phyloP scores from a whole-genome alignment of 768 basidiomycete species.

The Sistotremastrum niveocremeum region DNA sequence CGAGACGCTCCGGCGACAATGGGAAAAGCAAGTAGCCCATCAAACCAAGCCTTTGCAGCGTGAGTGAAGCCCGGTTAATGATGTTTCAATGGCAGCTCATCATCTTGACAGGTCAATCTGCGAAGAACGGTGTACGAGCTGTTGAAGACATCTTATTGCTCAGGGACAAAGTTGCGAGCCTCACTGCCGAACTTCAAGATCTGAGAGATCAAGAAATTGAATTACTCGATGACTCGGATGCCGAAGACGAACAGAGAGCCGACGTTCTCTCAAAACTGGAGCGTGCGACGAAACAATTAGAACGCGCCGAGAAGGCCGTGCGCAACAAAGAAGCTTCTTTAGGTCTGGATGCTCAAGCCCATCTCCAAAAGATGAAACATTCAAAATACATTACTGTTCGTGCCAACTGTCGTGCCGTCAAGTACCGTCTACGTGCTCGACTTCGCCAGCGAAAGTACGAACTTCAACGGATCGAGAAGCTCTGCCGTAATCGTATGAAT shows the following conservation, averaged over 20 bases:
- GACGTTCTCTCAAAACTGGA: background rate
- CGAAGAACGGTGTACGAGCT: too few relatives aligned
- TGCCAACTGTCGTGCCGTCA: conserved; percentile 15
- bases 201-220: too few relatives aligned
- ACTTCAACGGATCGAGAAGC: conserved; percentile 10
- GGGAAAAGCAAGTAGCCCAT: conserved; percentile 9
- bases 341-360: conserved; percentile 1
- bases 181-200: too few relatives aligned
- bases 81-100: too few relatives aligned
- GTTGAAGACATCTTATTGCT: too few relatives aligned
- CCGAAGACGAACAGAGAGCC: too few relatives aligned
- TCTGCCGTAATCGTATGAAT: conserved; percentile 8
- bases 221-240: too few relatives aligned
- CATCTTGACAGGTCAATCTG: too few relatives aligned
- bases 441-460: conserved; percentile 17
- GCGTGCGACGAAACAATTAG: background rate
- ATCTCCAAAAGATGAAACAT: conserved; percentile 1
- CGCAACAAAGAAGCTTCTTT: conserved; percentile 3
- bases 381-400: conserved; percentile 9
- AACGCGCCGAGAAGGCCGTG: background rate
- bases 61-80: too few relatives aligned
- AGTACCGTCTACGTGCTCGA: conserved; percentile 10
- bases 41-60: conserved; percentile 10
- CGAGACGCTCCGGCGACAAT: conserved; percentile 7
- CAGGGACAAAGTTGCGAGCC: too few relatives aligned